phyloP scores from a whole-genome alignment of 495 filamentous ascomycete genomes.

The Cercophora sp. region DNA sequence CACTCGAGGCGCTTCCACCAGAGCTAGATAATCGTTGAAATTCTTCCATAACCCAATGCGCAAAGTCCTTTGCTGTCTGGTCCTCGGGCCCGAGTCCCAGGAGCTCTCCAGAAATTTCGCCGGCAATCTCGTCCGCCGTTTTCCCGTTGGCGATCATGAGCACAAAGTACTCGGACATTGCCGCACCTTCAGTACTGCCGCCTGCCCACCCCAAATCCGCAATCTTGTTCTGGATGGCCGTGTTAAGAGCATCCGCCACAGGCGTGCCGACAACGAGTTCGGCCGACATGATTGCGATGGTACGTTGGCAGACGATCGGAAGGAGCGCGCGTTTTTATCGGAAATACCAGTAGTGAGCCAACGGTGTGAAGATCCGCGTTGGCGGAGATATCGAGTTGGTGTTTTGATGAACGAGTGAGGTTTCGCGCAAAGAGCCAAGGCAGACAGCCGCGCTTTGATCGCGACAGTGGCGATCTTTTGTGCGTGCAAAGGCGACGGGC shows the following conservation, averaged over 20 bases:
- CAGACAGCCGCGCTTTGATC: no score
- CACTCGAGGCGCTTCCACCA: conserved; percentile 19
- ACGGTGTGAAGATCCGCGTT: no score
- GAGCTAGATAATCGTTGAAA: conserved; percentile 61
- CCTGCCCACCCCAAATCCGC: conserved; percentile 91
- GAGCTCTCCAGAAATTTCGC: conserved; percentile 84
- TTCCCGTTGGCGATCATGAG: conserved; percentile 96
- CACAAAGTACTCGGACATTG: conserved; percentile 91
- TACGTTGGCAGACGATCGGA: no score
- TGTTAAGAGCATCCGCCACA: conserved; percentile 74
- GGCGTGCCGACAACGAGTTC: conserved; percentile 70
- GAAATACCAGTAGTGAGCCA: no score
- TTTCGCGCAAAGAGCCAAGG: no score
- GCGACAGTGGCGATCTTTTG: no score
- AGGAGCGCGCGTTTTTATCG: no score
- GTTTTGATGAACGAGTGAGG: no score
- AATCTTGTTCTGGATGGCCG: conserved; percentile 83
- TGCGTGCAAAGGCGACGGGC: no score
- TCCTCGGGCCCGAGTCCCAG: conserved; percentile 80
- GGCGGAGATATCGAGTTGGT: no score
- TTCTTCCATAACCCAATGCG: conserved; percentile 87
- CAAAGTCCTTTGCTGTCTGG: conserved; percentile 75
- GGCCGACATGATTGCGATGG: conserved; percentile 59
- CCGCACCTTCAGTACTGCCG: conserved; percentile 72
- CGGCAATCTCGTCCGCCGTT: conserved; percentile 80